These are phyloP conservation scores for Aspergillus brunneoviolaceus DNA, from an alignment of 2,329 filamentous ascomycete species.

Conservation along the genomic window DNA sequence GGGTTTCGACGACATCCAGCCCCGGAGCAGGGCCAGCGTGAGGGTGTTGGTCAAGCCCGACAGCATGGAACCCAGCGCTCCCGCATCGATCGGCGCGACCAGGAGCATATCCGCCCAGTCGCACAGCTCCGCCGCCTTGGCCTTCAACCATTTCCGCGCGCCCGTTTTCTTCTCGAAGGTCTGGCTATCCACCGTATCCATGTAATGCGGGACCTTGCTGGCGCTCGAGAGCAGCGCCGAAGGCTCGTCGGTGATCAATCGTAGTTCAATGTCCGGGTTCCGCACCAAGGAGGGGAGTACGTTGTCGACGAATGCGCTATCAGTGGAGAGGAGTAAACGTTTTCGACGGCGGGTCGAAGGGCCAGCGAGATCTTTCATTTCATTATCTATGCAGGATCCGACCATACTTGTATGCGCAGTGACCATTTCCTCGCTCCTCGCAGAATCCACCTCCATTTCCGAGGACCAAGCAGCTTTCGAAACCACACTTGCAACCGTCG, in stretches of 20 bases:
- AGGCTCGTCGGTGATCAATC: slow-evolving; percentile 43
- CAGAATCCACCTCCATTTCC: slow-evolving; percentile 32
- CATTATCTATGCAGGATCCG: not conserved
- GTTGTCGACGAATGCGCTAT: slow-evolving; percentile 41
- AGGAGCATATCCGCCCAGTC: slow-evolving; percentile 87
- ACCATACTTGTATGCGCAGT: slow-evolving; percentile 14
- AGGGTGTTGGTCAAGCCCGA: slow-evolving; percentile 79
- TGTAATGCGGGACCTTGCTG: slow-evolving; percentile 42
- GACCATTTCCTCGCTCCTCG: slow-evolving; percentile 17
- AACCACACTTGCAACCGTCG: slow-evolving; percentile 7
- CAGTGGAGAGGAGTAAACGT: slow-evolving; percentile 30
- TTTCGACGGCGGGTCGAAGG: slow-evolving; percentile 16
- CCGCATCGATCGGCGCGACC: slow-evolving; percentile 79
- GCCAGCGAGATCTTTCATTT: slow-evolving; percentile 1
- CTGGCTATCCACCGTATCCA: slow-evolving; percentile 41
- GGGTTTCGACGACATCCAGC: slow-evolving; percentile 84
- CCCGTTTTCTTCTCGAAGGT: slow-evolving; percentile 41
- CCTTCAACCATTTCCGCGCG: slow-evolving; percentile 41
- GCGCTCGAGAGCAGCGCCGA: slow-evolving; percentile 37
- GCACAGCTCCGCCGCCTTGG: slow-evolving; percentile 62
- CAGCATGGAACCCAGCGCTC: slow-evolving; percentile 83
- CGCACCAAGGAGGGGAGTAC: slow-evolving; percentile 40
- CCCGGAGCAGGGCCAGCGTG: slow-evolving; percentile 74
- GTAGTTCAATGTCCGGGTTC: slow-evolving; percentile 41
- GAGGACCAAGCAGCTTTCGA: slow-evolving; percentile 16